Conservation (phyloP, 1,284 basidiomycete species). For the Microstroma glucosiphilum region DNA sequence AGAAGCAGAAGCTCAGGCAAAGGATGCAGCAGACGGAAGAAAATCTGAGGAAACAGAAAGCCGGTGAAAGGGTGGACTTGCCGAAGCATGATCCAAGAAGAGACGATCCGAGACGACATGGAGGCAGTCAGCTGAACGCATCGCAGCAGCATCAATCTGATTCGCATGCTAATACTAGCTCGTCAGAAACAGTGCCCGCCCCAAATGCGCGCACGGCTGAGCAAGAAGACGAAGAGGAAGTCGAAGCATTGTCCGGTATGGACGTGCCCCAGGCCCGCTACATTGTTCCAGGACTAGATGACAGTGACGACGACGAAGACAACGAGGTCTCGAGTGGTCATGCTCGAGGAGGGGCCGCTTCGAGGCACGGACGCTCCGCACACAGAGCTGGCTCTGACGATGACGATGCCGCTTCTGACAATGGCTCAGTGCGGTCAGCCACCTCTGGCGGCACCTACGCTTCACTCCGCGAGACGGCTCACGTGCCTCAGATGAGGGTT, state of each 20-base stretch:
- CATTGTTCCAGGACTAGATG: background rate
- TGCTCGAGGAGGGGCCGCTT: background rate
- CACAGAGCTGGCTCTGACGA: constrained; percentile 12
- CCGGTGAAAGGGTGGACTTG: background rate
- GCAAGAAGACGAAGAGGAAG: background rate
- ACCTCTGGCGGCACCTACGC: constrained; percentile 18
- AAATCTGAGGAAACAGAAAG: background rate
- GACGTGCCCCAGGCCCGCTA: background rate
- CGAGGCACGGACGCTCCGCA: background rate
- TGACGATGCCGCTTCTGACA: constrained; percentile 15
- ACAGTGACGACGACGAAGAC: constrained; percentile 8
- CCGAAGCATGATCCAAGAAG: background rate
- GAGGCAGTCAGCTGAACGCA: background rate
- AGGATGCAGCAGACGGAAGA: background rate
- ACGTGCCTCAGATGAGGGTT: constrained; percentile 48
- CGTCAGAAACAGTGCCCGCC: background rate
- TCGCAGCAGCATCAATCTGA: background rate
- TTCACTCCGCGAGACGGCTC: constrained; percentile 40
- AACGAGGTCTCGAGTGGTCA: background rate
- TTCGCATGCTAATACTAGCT: background rate
- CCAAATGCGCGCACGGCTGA: background rate
- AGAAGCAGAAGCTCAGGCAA: background rate
- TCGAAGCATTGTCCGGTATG: background rate
- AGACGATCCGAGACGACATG: background rate
- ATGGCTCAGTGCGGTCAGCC: constrained; percentile 14